A percentile compares a stretch with the other conserved stretches of the same genome.
Conservation (phyloP, 805 yeast genomes). For the Saturnispora halmiae region DNA sequence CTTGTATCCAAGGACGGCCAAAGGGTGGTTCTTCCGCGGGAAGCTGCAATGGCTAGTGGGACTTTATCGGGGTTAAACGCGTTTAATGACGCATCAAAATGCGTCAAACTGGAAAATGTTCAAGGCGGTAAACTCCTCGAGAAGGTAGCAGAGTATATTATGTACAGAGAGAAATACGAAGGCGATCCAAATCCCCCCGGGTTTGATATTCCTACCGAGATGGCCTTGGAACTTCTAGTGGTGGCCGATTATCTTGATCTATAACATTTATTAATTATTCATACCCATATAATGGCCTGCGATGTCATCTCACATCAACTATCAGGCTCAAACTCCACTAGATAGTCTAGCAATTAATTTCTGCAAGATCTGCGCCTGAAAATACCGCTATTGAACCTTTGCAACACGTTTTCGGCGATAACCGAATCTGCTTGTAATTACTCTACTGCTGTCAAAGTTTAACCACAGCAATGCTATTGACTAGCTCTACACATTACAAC, state of each 20-base stretch:
- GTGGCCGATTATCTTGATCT: conserved; percentile 78
- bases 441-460: no score
- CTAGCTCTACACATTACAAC: no score
- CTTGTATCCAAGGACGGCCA: conserved; percentile 67
- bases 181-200: conserved; percentile 65
- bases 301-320: no score
- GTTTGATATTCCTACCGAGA: conserved; percentile 85
- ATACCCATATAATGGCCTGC: no score
- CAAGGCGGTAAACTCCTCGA: conserved; percentile 32
- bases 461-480: no score
- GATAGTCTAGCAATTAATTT: no score
- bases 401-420: neutral
- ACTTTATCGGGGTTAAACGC: conserved; percentile 48
- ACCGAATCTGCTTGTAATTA: no score
- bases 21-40: conserved; percentile 51
- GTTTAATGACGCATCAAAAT: conserved; percentile 26
- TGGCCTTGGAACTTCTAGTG: conserved; percentile 83
- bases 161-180: conserved; percentile 62
- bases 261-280: neutral
- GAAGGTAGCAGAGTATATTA: conserved; percentile 77
- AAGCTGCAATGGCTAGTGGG: conserved; percentile 69
- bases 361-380: no score
- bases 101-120: neutral
- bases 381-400: no score
- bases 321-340: no score